phyloP scores from a whole-genome alignment of 2,329 filamentous ascomycete species.

The Penicillium brevicompactum region DNA sequence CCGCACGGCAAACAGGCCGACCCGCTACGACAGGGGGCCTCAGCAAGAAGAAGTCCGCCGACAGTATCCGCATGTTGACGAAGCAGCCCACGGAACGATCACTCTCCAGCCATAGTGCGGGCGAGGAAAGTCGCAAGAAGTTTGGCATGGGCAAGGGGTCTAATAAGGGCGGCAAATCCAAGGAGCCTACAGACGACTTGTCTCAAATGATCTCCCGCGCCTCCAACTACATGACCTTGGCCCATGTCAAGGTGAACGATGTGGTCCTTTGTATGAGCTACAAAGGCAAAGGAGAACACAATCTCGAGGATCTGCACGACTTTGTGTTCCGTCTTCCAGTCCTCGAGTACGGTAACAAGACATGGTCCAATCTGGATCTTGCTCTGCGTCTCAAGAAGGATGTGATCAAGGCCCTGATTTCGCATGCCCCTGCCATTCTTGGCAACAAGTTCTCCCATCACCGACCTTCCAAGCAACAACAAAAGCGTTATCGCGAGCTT shows the following conservation, averaged over 20 bases:
- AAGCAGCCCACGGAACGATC: constrained; percentile 42
- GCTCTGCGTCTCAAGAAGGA: constrained; percentile 92
- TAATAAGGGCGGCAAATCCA: constrained; percentile 55
- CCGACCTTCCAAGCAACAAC: constrained; percentile 76
- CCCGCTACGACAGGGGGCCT: constrained; percentile 34
- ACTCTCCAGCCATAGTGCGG: constrained; percentile 31
- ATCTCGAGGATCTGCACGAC: constrained; percentile 94
- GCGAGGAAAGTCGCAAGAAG: constrained; percentile 52
- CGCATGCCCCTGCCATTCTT: constrained; percentile 92
- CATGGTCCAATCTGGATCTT: constrained; percentile 96
- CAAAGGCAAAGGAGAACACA: constrained; percentile 93
- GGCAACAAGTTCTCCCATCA: constrained; percentile 96
- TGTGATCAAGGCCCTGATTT: constrained; percentile 89
- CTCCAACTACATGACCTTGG: constrained; percentile 95
- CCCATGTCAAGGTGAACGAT: constrained; percentile 91
- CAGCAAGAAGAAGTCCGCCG: constrained; percentile 44
- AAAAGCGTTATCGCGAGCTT: constrained; percentile 77
- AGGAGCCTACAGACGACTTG: constrained; percentile 79
- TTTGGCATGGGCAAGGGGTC: constrained; percentile 48
- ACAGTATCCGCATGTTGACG: constrained; percentile 42
- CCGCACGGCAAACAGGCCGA: constrained; percentile 29
- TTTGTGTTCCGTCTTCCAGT: constrained; percentile 95
- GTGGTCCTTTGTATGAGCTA: constrained; percentile 95
- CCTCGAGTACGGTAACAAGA: constrained; percentile 97
- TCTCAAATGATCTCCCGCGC: constrained; percentile 96